Percentiles rank a stretch among this genome's conserved stretches.
phyloP scores from a whole-genome alignment of 140 eudicot species.

The Senecio squalidus region DNA sequence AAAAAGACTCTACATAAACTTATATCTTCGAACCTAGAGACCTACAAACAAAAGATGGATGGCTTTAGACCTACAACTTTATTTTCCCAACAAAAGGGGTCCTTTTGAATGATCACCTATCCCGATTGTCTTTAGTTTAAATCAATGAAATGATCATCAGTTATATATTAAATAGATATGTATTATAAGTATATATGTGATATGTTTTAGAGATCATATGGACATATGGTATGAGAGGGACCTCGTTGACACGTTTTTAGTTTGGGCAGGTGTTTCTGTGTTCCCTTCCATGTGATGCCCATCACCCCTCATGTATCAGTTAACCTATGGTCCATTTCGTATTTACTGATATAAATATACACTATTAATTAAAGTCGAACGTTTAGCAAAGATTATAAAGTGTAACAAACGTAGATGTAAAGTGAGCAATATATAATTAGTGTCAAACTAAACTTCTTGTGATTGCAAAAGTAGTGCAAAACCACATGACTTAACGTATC shows the following conservation, averaged over 20 bases:
- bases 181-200: neutral
- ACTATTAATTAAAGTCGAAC: too few relatives aligned
- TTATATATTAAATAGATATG: too few relatives aligned
- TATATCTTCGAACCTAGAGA: too few relatives aligned
- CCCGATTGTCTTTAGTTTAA: neutral
- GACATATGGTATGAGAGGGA: neutral
- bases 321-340: too few relatives aligned
- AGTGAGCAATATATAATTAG: neutral
- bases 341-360: too few relatives aligned
- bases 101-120: too few relatives aligned
- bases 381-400: too few relatives aligned
- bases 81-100: too few relatives aligned
- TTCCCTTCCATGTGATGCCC: conserved; percentile 55
- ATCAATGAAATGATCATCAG: neutral
- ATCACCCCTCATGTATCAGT: conserved; percentile 24
- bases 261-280: conserved; percentile 26
- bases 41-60: too few relatives aligned
- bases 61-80: too few relatives aligned
- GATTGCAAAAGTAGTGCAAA: neutral
- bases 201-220: neutral
- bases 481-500: too few relatives aligned
- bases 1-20: too few relatives aligned
- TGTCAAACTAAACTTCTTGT: neutral
- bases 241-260: conserved; percentile 1
- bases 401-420: neutral